Percentiles rank a stretch among this genome's conserved stretches.
Evolutionary conservation across 1,139 yeast genomes (phyloP).

Genomic region (Nadsonia starkeyi-henricii): DNA sequence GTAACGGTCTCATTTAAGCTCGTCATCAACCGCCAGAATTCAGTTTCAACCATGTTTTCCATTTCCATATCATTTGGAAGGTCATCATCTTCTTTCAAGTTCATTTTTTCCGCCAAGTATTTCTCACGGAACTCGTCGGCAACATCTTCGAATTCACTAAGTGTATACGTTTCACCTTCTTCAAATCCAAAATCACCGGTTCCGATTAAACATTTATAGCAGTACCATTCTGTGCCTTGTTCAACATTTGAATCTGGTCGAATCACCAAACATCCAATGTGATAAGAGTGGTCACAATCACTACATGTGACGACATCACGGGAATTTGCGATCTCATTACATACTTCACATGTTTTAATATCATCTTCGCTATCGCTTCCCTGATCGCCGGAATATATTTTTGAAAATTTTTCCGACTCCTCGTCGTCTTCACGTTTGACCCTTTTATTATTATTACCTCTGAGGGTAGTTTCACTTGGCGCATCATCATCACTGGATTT

Average conservation of each 20-base stretch:
- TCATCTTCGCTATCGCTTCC: constrained; percentile 10
- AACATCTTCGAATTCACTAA: constrained; percentile 43
- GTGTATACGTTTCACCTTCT: constrained; percentile 50
- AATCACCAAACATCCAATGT: constrained; percentile 42
- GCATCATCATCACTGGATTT: constrained; percentile 6
- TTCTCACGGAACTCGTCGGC: constrained; percentile 36
- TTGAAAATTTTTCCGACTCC: no score
- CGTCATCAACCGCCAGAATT: constrained; percentile 28
- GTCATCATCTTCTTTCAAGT: constrained; percentile 13
- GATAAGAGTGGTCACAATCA: constrained; percentile 59
- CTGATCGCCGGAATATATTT: neutral
- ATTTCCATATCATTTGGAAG: constrained; percentile 10
- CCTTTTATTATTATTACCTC: no score
- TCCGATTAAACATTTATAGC: constrained; percentile 70
- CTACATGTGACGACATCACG: constrained; percentile 8
- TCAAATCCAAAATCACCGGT: constrained; percentile 86
- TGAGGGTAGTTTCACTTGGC: neutral
- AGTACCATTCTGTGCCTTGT: constrained; percentile 42
- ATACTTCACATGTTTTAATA: constrained; percentile 8
- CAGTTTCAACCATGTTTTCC: constrained; percentile 19
- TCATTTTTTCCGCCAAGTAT: constrained; percentile 37
- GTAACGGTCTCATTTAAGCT: constrained; percentile 27
- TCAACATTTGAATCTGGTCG: neutral
- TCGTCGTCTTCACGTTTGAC: no score
- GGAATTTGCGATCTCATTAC: constrained; percentile 1